Base-by-base conservation (phyloP, 371 early-diverging fungal species). In the Apophysomyces sp. region DNA sequence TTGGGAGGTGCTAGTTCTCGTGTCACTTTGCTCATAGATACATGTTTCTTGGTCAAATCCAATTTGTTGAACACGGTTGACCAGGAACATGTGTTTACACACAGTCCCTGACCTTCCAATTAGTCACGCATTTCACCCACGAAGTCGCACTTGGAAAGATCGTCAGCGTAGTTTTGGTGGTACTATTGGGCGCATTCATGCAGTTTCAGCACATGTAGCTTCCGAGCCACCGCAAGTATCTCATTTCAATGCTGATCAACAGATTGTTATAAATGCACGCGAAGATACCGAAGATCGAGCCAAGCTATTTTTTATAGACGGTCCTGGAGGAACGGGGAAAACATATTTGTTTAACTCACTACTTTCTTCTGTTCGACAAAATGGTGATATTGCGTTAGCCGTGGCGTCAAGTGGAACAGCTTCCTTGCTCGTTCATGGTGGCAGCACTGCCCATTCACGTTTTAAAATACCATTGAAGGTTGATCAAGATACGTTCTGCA, bases 331-430 rank as follows among this genome's bases (percentile, higher is more conserved):
- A 28, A 58, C 58, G n/a, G 58, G 58, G 5, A 58, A 58, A 18
- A 58, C 58, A 0, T 41, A 44, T 44, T 29, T 58, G 54, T 64
- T 64, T 37, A 59, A 55, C 24, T 24, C 55, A 1, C 26, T 63
- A 3, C 27, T 63, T 4, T 28, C 57, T 31, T 4, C n/a, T 21
- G 44, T 54, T 1, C 16, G 63, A 27, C 16, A 27, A 40, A 29
- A 52, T 12, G 18, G 29, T 13, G 11, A 32, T 12, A 54, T 63
- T 40, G 40, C 58, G 5, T 9, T 63, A 4, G 40, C 62, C 34
- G 61, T 68, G 1, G 69, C 77, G 0, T 64, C 68, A 0, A 66
- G 57, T 16, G 70, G 73, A 1, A 67, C 69, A 30, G 72, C 73
- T 30, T 67, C 70, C 16, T 40, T 73, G 29, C 52, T 78, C 6